These are phyloP conservation scores for Daldinia caldariorum DNA, from an alignment of 495 filamentous ascomycete species.

Conservation along the genomic window DNA sequence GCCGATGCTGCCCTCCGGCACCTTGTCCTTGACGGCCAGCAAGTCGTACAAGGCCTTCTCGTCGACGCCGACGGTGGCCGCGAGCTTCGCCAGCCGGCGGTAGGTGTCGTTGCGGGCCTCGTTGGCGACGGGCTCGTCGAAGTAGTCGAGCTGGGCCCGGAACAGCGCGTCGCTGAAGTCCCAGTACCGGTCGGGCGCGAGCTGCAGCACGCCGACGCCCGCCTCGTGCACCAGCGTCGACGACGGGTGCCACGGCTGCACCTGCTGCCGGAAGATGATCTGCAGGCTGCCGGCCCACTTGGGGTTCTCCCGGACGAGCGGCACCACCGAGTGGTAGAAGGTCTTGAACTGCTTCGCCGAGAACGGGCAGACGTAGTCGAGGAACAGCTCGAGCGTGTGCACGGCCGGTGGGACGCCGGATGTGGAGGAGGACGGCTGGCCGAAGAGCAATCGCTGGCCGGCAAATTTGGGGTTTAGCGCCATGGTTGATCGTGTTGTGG, in stretches of 20 bases:
- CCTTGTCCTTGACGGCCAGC: conserved; percentile 70
- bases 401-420: conserved; percentile 57
- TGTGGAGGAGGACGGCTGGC: conserved; percentile 43
- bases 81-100: conserved; percentile 74
- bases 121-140: conserved; percentile 82
- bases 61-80: conserved; percentile 67
- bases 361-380: conserved; percentile 88
- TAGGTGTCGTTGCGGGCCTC: conserved; percentile 90
- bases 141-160: conserved; percentile 73
- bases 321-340: conserved; percentile 68
- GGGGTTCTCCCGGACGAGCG: conserved; percentile 62
- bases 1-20: conserved; percentile 67
- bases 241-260: conserved; percentile 96
- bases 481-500: conserved; percentile 59
- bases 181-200: conserved; percentile 78
- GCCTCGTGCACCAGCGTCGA: conserved; percentile 90
- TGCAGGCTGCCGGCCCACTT: conserved; percentile 66
- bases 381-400: conserved; percentile 82
- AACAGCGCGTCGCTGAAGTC: conserved; percentile 79
- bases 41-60: conserved; percentile 70
- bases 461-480: conserved; percentile 81
- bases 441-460: conserved; percentile 68
- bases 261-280: conserved; percentile 86
- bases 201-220: conserved; percentile 74
- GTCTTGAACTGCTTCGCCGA: conserved; percentile 74